Percentiles rank a stretch among this genome's conserved stretches.
Conservation (phyloP, 768 basidiomycete genomes). For the Pulveroboletus ravenelii region DNA sequence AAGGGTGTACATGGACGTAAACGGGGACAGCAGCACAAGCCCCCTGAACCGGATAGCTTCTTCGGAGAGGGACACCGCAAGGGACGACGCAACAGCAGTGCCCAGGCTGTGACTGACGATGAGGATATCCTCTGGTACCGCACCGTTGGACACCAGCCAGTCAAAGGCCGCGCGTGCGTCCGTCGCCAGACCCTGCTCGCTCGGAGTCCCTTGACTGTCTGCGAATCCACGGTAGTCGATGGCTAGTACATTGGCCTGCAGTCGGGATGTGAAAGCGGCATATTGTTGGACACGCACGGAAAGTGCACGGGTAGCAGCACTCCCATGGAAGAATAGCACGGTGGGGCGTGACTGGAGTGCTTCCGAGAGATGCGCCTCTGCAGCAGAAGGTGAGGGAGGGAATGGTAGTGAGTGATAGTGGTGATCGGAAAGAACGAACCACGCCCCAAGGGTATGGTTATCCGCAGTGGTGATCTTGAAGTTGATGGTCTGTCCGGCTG, state of each 20-base stretch:
- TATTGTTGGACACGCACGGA: constrained; percentile 64
- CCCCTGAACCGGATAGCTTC: constrained; percentile 42
- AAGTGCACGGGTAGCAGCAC: constrained; percentile 74
- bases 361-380: constrained; percentile 41
- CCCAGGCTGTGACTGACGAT: constrained; percentile 88
- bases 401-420: constrained; percentile 50
- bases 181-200: constrained; percentile 61
- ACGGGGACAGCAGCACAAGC: constrained; percentile 52
- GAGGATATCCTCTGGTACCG: constrained; percentile 54
- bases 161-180: constrained; percentile 81
- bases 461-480: constrained; percentile 68
- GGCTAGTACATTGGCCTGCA: constrained; percentile 74
- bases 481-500: constrained; percentile 77
- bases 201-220: constrained; percentile 78
- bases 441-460: constrained; percentile 76
- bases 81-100: constrained; percentile 65
- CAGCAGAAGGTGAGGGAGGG: constrained; percentile 33
- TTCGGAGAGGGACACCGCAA: constrained; percentile 44
- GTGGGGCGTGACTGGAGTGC: constrained; percentile 63
- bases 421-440: constrained; percentile 72
- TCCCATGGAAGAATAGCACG: constrained; percentile 86
- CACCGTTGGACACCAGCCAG: constrained; percentile 63
- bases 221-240: constrained; percentile 93
- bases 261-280: constrained; percentile 57
- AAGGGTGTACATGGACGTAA: constrained; percentile 53